Base-by-base conservation (phyloP, 2,329 filamentous ascomycete genomes). In the Septoria linicola region DNA sequence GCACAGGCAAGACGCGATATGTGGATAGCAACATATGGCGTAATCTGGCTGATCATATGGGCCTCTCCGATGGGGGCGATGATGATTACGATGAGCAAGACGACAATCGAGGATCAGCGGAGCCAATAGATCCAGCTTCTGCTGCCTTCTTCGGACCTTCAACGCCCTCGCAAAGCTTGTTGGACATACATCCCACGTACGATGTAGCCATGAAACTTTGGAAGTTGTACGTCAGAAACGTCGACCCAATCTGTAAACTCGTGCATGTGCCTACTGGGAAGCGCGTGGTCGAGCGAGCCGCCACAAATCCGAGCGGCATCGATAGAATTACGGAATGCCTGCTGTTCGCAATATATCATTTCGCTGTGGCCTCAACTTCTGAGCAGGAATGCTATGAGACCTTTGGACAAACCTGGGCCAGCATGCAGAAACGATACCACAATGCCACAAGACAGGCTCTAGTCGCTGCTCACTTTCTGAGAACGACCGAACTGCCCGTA, bases 171-270 rank as follows among this genome's bases (percentile, higher is more conserved):
- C 54, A 50, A 43, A 60, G 48, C 37, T 47, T 67, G 11, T 46
- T 65, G 7, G 50, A 64, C 75, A 6, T 84, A 79, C 19, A 72
- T 87, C 65, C 65, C 55, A 76, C 73, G 19, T 80, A 84, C 5
- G 71, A 73, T 1, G 79, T 57, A 13, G 65, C 65, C 83, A 70
- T 80, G 76, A 79, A 64, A 59, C 70, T 13, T 65, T 75, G 19
- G 69, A 85, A 82, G 49, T 75, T 82, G 4, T 89, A 82, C 64
- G 76, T 82, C 49, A 80, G 86, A 55, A 88, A 87, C 50, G 84
- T 89, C 3, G 84, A 89, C 57, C 83, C 85, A 0, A 69, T 89
- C 8, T 73, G 85, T 57, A 88, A 87, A 65, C 72, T 89, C n/a
- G 63, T 89, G 8, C 87, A 90, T 65, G 72, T 84, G 0, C 86